These are phyloP conservation scores for Thalassiosira allenii DNA, from an alignment of 352 stramenopile species.

Conservation along the genomic window DNA sequence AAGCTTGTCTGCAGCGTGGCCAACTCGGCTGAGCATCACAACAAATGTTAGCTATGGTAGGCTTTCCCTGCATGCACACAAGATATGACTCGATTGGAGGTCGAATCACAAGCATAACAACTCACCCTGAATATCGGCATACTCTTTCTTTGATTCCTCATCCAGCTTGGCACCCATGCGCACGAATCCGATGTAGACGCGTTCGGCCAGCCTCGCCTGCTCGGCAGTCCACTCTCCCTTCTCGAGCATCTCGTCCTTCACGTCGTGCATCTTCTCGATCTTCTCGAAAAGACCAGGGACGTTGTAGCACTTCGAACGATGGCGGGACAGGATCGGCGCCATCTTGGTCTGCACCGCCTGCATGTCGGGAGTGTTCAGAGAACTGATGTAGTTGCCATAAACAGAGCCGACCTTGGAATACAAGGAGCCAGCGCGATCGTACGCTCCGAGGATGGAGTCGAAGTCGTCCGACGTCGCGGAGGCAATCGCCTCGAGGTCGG, in stretches of 20 bases:
- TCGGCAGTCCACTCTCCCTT: constrained; percentile 63
- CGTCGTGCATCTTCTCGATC: constrained; percentile 67
- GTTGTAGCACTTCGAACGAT: constrained; percentile 63
- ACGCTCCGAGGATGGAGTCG: constrained; percentile 78
- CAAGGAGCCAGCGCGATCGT: constrained; percentile 73
- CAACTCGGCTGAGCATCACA: no score
- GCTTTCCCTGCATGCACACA: no score
- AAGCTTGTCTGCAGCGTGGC: constrained; percentile 80
- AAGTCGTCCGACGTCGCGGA: constrained; percentile 64
- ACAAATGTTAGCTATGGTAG: no score
- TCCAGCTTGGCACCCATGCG: constrained; percentile 73
- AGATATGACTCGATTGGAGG: no score
- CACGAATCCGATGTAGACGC: constrained; percentile 80
- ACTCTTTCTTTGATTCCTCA: constrained; percentile 64
- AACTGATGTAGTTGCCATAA: constrained; percentile 77
- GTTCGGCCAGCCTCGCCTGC: constrained; percentile 76
- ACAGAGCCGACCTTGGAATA: constrained; percentile 66
- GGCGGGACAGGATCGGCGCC: constrained; percentile 67
- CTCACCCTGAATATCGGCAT: constrained; percentile 78
- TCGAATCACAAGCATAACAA: no score
- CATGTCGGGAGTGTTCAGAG: constrained; percentile 77
- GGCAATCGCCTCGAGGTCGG: constrained; percentile 80
- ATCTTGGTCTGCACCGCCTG: constrained; percentile 81
- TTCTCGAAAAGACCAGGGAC: constrained; percentile 84
- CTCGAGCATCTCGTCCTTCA: constrained; percentile 48